These are phyloP conservation scores for Diaporthe amygdali DNA, from an alignment of 2,329 filamentous ascomycete species.

Conservation along the genomic window DNA sequence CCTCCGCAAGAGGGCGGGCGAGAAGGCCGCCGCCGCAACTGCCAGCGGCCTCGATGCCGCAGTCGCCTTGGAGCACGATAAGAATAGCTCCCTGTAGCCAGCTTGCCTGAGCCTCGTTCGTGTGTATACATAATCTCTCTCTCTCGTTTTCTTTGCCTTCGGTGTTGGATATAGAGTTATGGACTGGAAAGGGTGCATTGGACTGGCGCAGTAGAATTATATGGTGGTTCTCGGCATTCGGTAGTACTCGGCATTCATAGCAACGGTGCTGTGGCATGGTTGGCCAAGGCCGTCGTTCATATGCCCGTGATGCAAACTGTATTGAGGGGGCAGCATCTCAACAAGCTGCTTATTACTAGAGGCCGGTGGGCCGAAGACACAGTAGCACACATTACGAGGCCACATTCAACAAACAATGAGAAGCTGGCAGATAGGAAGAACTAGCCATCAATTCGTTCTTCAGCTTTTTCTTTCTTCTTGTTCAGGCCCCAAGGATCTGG, in stretches of 20 bases:
- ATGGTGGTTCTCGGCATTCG: not conserved
- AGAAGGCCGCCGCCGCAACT: slow-evolving; percentile 39
- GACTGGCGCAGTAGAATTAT: slow-evolving; percentile 14
- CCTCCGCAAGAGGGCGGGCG: slow-evolving; percentile 75
- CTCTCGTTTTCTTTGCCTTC: not conserved
- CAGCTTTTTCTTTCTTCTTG: not conserved
- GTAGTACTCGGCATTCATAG: not conserved
- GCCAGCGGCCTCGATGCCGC: slow-evolving; percentile 43
- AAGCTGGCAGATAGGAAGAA: not conserved
- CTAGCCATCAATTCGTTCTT: not conserved
- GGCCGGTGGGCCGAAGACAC: not conserved
- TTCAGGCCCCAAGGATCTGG: not conserved
- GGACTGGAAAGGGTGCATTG: slow-evolving; percentile 10
- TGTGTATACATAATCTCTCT: not conserved
- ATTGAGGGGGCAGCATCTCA: not conserved
- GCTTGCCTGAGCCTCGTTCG: not conserved
- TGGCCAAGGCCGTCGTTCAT: not conserved
- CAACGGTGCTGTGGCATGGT: not conserved
- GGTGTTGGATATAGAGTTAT: not conserved
- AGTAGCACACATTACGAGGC: not conserved
- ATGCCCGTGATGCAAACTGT: not conserved
- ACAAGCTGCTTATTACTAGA: slow-evolving; percentile 6
- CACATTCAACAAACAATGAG: not conserved
- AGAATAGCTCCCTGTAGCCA: slow-evolving; percentile 17
- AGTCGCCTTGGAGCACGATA: slow-evolving; percentile 39